These are phyloP conservation scores for Zea luxurians DNA, from an alignment of 176 grass and related monocot species.

Conservation along the genomic window DNA sequence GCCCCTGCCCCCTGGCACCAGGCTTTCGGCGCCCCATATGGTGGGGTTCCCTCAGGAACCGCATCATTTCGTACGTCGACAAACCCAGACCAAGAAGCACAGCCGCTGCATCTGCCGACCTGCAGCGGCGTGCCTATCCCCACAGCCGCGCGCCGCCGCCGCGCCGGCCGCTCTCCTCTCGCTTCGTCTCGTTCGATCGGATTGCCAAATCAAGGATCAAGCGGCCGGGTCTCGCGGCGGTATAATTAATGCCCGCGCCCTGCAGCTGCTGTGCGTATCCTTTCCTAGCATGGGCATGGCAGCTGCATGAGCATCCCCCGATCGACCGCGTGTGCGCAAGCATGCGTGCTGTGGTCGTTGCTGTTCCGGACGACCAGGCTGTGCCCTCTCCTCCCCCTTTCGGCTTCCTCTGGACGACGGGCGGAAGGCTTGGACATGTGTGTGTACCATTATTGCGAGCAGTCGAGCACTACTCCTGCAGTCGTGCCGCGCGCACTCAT, in stretches of 20 bases:
- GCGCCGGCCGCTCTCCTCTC: too few species aligned
- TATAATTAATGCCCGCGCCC: background rate
- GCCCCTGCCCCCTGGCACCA: background rate
- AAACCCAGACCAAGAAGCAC: background rate
- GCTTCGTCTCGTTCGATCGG: background rate
- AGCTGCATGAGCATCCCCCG: background rate
- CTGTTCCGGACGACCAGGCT: background rate
- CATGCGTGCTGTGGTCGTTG: background rate
- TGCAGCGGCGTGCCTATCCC: too few species aligned
- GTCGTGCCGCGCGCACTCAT: background rate
- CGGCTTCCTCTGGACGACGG: background rate
- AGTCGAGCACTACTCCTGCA: background rate
- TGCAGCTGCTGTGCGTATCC: background rate
- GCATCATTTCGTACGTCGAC: slow-evolving; percentile 28
- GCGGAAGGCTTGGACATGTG: background rate
- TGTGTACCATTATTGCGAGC: background rate
- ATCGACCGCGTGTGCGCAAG: background rate
- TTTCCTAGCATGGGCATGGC: too few species aligned
- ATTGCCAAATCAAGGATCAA: background rate
- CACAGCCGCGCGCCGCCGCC: too few species aligned
- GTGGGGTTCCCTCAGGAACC: background rate
- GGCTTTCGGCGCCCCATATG: slow-evolving; percentile 31
- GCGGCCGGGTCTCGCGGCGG: slow-evolving; percentile 3
- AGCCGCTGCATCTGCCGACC: background rate
- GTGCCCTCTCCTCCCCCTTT: too few species aligned